Percentiles rank a stretch among this genome's conserved stretches.
phyloP scores from a whole-genome alignment of 257 asterid species.

The Voacanga thouarsii region DNA sequence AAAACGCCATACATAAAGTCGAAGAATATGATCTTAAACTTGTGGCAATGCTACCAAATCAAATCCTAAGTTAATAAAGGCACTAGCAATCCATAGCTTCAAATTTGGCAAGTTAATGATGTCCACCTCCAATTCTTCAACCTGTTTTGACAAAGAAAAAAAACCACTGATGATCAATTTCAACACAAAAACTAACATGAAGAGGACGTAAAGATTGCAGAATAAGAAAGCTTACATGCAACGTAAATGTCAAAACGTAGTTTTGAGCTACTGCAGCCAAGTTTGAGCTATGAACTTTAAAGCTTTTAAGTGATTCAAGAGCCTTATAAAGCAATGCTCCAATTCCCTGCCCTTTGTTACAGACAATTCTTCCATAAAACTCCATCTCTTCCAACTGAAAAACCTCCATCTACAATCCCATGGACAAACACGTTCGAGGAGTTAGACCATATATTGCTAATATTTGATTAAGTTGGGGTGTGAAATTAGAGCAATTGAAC shows the following conservation, averaged over 20 bases:
- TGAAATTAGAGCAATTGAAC: conserved; percentile 27
- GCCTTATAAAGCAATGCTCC: conserved; percentile 51
- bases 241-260: conserved; percentile 59
- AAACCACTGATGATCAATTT: neutral
- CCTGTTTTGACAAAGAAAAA: conserved; percentile 33
- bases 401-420: conserved; percentile 56
- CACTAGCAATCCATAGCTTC: conserved; percentile 64
- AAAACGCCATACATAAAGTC: neutral
- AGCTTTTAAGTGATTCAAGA: conserved; percentile 50
- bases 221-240: conserved; percentile 40
- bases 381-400: conserved; percentile 52
- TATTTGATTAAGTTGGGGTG: too few species aligned
- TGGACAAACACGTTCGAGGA: neutral
- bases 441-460: neutral
- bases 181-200: neutral
- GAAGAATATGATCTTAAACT: conserved; percentile 10
- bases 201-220: neutral
- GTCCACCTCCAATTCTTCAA: conserved; percentile 42
- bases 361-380: conserved; percentile 47
- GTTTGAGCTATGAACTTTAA: conserved; percentile 49
- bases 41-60: conserved; percentile 37
- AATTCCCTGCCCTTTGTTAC: conserved; percentile 51
- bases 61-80: conserved; percentile 66
- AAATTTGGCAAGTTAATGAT: conserved; percentile 40
- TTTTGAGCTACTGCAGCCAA: conserved; percentile 42